phyloP scores from a whole-genome alignment of 2,329 filamentous ascomycete genomes.

The Claviceps quebecensis region DNA sequence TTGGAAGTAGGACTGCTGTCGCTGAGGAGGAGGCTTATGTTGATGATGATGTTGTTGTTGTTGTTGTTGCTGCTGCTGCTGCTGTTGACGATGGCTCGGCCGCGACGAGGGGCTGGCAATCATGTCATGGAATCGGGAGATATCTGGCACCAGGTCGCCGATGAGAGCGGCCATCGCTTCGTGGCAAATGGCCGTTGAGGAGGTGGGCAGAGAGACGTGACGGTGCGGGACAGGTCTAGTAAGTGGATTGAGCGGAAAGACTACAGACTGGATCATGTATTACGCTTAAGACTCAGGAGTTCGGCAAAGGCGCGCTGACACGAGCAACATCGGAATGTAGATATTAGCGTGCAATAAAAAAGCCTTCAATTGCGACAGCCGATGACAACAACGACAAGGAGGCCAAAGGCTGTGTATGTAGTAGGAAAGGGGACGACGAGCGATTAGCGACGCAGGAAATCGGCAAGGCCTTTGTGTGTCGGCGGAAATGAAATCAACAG shows the following conservation, averaged over 20 bases:
- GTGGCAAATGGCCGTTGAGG: constrained; percentile 7
- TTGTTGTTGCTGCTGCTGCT: not conserved
- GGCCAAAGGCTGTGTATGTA: not conserved
- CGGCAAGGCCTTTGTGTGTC: not conserved
- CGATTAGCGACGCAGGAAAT: not conserved
- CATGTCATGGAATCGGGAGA: constrained; percentile 57
- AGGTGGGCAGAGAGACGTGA: not conserved
- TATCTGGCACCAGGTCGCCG: constrained; percentile 61
- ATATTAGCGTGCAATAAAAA: not conserved
- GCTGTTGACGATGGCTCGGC: constrained; percentile 30
- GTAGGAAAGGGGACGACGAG: not conserved
- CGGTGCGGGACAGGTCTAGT: not conserved
- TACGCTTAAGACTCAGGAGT: not conserved
- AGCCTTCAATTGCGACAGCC: not conserved
- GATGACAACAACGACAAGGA: not conserved
- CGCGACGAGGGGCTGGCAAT: constrained; percentile 38
- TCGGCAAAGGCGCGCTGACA: constrained; percentile 1
- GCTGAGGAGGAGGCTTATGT: constrained; percentile 14
- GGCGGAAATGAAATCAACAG: too few species aligned
- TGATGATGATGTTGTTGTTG: not conserved
- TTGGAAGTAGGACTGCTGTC: constrained; percentile 10
- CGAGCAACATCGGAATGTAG: not conserved
- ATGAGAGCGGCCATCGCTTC: constrained; percentile 50
- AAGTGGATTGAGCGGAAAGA: not conserved
- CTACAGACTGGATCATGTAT: not conserved